phyloP scores from a whole-genome alignment of 495 filamentous ascomycete genomes.

The Physcia stellaris region DNA sequence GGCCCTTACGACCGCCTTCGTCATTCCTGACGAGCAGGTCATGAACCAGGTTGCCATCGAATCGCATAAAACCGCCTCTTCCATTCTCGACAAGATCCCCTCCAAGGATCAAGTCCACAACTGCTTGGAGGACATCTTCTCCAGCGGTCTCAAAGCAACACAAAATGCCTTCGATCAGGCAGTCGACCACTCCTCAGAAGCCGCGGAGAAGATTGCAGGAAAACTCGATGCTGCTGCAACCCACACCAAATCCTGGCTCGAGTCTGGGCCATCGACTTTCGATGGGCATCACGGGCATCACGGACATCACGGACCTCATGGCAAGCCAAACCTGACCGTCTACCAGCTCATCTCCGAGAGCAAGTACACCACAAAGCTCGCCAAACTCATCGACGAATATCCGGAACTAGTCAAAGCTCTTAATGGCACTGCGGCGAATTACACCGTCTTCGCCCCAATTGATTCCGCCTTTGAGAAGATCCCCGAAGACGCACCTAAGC shows the following conservation, averaged over 20 bases:
- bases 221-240: slow-evolving; percentile 25
- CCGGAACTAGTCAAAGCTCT: slow-evolving; percentile 55
- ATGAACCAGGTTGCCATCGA: slow-evolving; percentile 25
- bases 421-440: slow-evolving; percentile 52
- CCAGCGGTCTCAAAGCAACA: slow-evolving; percentile 20
- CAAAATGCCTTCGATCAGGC: slow-evolving; percentile 35
- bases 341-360: slow-evolving; percentile 61
- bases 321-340: slow-evolving; percentile 49
- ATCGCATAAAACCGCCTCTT: slow-evolving; percentile 17
- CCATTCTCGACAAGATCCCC: slow-evolving; percentile 24
- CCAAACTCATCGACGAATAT: slow-evolving; percentile 55
- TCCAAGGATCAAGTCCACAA: slow-evolving; percentile 23
- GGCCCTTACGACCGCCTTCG: slow-evolving; percentile 39
- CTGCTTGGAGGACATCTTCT: slow-evolving; percentile 20
- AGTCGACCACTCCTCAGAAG: slow-evolving; percentile 22
- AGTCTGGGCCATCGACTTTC: slow-evolving; percentile 17
- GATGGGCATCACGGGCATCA: slow-evolving; percentile 14
- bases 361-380: slow-evolving; percentile 64
- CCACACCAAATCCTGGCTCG: slow-evolving; percentile 31
- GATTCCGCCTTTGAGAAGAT: slow-evolving; percentile 62
- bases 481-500: slow-evolving; percentile 32
- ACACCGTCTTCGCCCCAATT: slow-evolving; percentile 69
- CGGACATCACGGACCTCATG: slow-evolving; percentile 16
- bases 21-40: slow-evolving; percentile 37
- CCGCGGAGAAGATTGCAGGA: slow-evolving; percentile 19